Conservation (phyloP, 1,139 yeast genomes). For the Candida dubliniensis region DNA sequence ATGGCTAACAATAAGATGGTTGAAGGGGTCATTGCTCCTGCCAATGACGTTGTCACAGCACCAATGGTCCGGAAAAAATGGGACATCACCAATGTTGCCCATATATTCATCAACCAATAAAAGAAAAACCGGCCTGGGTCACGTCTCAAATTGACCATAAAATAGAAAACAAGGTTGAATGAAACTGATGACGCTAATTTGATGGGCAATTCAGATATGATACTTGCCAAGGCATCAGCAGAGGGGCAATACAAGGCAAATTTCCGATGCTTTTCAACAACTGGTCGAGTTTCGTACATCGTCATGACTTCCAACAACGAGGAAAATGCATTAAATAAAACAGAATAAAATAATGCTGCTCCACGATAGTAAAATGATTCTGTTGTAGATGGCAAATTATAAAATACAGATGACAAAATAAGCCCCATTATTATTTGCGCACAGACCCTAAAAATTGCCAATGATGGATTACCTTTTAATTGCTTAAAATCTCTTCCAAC, state of each 20-base stretch:
- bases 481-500: conserved; percentile 26
- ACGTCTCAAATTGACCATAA: conserved; percentile 55
- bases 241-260: conserved; percentile 65
- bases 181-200: conserved; percentile 45
- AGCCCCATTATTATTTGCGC: conserved; percentile 32
- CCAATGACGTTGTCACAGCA: conserved; percentile 51
- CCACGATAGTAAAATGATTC: conserved; percentile 56
- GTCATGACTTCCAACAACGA: conserved; percentile 58
- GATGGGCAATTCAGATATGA: conserved; percentile 57
- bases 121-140: conserved; percentile 59
- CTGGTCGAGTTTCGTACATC: conserved; percentile 56
- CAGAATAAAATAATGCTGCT: conserved; percentile 56
- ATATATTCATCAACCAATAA: conserved; percentile 44
- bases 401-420: conserved; percentile 49
- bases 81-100: conserved; percentile 52
- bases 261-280: conserved; percentile 59
- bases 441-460: conserved; percentile 23
- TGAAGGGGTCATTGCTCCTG: conserved; percentile 62
- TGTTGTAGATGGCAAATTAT: conserved; percentile 46
- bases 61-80: conserved; percentile 62
- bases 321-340: conserved; percentile 55
- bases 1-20: conserved; percentile 53
- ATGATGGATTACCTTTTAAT: conserved; percentile 29
- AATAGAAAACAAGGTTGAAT: conserved; percentile 52
- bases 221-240: conserved; percentile 60